Evolutionary conservation across 2,329 filamentous ascomycete species (phyloP).

Genomic region (Pseudocercospora macadamiae): DNA sequence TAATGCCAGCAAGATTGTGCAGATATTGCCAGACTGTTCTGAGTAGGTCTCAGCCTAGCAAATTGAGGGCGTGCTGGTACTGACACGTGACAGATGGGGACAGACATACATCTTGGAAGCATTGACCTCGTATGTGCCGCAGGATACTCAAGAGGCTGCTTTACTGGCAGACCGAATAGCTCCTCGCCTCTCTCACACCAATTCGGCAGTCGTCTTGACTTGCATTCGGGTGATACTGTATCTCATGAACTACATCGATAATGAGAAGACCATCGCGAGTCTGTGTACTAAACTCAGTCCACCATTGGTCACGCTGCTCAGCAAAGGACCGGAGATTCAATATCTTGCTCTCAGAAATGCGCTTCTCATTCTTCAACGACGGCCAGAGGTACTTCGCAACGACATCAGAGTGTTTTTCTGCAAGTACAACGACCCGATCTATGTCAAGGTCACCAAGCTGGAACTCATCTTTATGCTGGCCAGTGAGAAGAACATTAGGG

Average conservation of each 20-base stretch:
- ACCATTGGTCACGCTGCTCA: constrained; percentile 88
- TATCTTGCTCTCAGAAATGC: constrained; percentile 94
- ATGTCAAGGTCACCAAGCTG: constrained; percentile 98
- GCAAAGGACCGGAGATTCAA: constrained; percentile 97
- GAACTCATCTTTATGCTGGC: constrained; percentile 99
- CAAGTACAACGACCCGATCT: constrained; percentile 99
- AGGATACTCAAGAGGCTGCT: constrained; percentile 84
- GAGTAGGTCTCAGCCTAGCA: constrained; percentile 64
- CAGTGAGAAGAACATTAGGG: constrained; percentile 90
- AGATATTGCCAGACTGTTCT: constrained; percentile 93
- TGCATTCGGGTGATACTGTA: constrained; percentile 96
- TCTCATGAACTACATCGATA: constrained; percentile 96
- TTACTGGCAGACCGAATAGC: constrained; percentile 91
- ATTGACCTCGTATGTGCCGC: constrained; percentile 95
- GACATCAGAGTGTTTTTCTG: constrained; percentile 99
- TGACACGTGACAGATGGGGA: constrained; percentile 72
- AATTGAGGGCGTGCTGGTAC: constrained; percentile 21
- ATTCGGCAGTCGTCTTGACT: constrained; percentile 93
- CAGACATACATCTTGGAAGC: constrained; percentile 98
- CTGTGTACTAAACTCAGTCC: constrained; percentile 93
- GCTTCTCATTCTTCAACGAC: constrained; percentile 85
- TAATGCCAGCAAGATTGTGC: constrained; percentile 97
- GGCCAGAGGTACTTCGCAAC: constrained; percentile 90
- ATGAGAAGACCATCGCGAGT: constrained; percentile 82
- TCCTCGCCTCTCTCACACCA: constrained; percentile 94